Conservation (phyloP, 2,329 filamentous ascomycete genomes). For the Torrubiellomyces zombiae region DNA sequence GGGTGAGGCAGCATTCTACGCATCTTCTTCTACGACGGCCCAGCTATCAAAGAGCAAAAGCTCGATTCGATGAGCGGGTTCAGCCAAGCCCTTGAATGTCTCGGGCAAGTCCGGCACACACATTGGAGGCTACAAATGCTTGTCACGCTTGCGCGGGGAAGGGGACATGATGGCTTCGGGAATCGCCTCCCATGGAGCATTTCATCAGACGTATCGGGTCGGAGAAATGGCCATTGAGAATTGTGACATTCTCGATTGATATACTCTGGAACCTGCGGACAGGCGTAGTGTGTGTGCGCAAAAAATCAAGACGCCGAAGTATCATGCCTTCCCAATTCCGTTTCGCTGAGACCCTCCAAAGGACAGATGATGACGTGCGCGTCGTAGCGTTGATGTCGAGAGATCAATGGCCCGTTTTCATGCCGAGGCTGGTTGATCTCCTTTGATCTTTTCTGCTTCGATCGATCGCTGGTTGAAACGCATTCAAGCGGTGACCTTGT, state of each 20-base stretch:
- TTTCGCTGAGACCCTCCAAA: too few relatives aligned
- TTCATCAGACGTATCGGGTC: constrained; percentile 46
- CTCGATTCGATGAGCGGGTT: too few relatives aligned
- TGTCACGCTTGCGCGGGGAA: too few relatives aligned
- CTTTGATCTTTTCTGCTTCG: constrained; percentile 7
- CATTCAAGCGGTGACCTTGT: constrained; percentile 43
- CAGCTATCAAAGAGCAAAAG: too few relatives aligned
- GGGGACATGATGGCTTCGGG: constrained; percentile 38
- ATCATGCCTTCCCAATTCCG: constrained; percentile 18
- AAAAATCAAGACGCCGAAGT: constrained; percentile 18
- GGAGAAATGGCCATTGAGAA: constrained; percentile 62
- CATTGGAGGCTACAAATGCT: too few relatives aligned
- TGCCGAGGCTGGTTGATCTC: constrained; percentile 7
- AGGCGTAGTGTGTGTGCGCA: constrained; percentile 12
- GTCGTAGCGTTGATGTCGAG: too few relatives aligned
- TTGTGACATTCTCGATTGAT: constrained; percentile 25
- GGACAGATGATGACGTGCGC: constrained; percentile 5
- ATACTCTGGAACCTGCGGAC: constrained; percentile 20
- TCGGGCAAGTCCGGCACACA: too few relatives aligned
- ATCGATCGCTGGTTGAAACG: constrained; percentile 2
- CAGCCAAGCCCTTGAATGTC: too few relatives aligned
- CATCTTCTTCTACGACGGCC: too few relatives aligned
- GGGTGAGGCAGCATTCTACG: too few relatives aligned
- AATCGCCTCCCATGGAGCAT: constrained; percentile 61
- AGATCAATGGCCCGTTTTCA: constrained; percentile 6